These are phyloP conservation scores for Xylariaceae sp. DNA, from an alignment of 2,329 filamentous ascomycete genomes.

Conservation along the genomic window DNA sequence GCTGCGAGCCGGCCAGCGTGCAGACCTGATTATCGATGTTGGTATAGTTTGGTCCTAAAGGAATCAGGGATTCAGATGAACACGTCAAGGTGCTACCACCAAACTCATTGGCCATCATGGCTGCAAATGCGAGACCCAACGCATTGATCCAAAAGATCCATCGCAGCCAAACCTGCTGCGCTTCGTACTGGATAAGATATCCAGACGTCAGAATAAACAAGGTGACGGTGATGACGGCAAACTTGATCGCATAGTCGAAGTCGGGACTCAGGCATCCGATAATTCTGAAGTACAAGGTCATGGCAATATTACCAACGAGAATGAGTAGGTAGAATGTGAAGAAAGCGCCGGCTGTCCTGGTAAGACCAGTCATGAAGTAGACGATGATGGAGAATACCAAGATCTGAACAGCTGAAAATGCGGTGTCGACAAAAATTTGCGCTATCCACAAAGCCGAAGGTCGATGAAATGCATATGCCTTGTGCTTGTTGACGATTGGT, in stretches of 20 bases:
- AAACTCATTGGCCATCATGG: constrained; percentile 88
- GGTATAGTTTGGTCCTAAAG: constrained; percentile 64
- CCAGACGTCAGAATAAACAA: constrained; percentile 78
- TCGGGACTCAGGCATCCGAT: constrained; percentile 72
- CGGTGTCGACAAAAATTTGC: constrained; percentile 74
- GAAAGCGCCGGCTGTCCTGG: constrained; percentile 68
- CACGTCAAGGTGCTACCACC: constrained; percentile 65
- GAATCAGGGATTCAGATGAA: constrained; percentile 62
- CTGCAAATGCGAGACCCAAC: constrained; percentile 69
- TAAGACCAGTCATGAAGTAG: constrained; percentile 73
- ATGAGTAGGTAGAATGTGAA: constrained; percentile 74
- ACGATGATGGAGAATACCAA: constrained; percentile 69
- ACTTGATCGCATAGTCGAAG: constrained; percentile 82
- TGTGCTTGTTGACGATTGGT: constrained; percentile 78
- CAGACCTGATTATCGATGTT: constrained; percentile 75
- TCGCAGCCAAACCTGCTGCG: constrained; percentile 68
- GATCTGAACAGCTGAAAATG: constrained; percentile 68
- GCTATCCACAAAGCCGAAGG: constrained; percentile 80
- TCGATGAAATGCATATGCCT: constrained; percentile 76
- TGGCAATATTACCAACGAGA: constrained; percentile 62
- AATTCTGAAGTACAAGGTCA: constrained; percentile 75
- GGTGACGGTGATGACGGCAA: constrained; percentile 73
- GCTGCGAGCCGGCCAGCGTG: constrained; percentile 67
- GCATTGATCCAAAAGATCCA: constrained; percentile 80
- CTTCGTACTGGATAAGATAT: constrained; percentile 77